Evolutionary conservation across 73 alveolate genomes (phyloP).

Genomic region (Paramecium sonneborni): DNA sequence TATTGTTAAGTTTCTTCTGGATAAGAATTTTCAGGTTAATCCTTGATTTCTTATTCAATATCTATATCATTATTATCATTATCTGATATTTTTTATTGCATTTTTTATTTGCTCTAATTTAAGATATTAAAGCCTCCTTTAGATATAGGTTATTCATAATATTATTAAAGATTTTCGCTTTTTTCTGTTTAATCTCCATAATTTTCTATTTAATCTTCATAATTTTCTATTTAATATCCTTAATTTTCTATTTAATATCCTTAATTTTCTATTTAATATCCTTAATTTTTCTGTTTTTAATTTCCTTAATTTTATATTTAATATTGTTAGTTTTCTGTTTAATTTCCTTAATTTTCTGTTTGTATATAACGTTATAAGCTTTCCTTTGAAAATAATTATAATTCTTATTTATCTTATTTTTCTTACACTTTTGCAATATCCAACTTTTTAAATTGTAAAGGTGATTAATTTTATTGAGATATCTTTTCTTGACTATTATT

Average conservation of each 20-base stretch:
- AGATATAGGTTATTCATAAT: not conserved
- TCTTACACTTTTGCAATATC: not conserved
- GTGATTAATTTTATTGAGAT: not conserved
- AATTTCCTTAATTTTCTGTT: not conserved
- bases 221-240: no score
- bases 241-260: no score
- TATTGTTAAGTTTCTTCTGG: not conserved
- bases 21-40: not conserved
- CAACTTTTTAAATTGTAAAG: not conserved
- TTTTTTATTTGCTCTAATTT: not conserved
- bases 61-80: not conserved
- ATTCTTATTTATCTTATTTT: not conserved
- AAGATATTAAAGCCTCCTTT: not conserved
- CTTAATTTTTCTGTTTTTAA: no score
- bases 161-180: not conserved
- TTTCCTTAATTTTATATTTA: no score
- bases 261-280: no score
- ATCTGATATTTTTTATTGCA: not conserved
- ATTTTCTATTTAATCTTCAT: no score
- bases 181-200: not conserved
- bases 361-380: not conserved
- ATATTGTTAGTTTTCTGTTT: no score
- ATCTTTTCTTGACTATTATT: not conserved
- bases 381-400: not conserved
- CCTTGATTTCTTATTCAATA: not conserved